Percentiles rank a stretch among this genome's conserved stretches.
Conservation (phyloP, 2,329 filamentous ascomycete species). For the Alternaria triticina region DNA sequence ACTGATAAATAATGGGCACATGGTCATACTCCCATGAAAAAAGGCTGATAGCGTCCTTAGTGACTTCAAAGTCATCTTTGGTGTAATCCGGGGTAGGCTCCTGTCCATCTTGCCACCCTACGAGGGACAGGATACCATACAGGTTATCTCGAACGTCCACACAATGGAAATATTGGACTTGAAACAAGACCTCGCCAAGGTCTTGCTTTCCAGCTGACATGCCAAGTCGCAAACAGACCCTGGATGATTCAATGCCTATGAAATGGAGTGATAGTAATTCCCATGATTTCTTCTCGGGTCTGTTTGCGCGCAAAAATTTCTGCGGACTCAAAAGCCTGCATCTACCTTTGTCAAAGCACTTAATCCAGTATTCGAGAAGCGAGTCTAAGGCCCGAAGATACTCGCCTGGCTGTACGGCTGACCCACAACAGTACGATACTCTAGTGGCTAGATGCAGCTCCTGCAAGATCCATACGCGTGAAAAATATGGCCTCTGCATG, state of each 20-base stretch:
- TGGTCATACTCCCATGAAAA: too few species aligned
- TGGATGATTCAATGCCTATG: too few species aligned
- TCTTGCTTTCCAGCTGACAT: background rate
- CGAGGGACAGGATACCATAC: background rate
- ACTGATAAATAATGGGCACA: too few species aligned
- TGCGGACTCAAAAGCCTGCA: too few species aligned
- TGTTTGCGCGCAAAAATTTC: too few species aligned
- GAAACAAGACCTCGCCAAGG: too few species aligned
- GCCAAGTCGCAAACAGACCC: background rate
- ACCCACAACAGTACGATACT: background rate
- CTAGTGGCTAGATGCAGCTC: background rate
- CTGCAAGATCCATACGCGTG: background rate
- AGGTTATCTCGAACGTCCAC: background rate
- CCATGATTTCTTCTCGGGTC: too few species aligned
- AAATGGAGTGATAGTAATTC: too few species aligned
- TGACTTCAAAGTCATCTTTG: background rate
- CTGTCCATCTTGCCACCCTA: background rate
- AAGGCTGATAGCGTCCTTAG: background rate
- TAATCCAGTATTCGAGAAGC: background rate
- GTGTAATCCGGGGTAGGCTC: background rate
- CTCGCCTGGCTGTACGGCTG: background rate
- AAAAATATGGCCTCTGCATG: background rate
- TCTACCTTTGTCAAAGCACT: too few species aligned
- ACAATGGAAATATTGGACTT: background rate
- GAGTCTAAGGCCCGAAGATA: background rate